A percentile compares a stretch with the other conserved stretches of the same genome.
Evolutionary conservation across 2,329 filamentous ascomycete species (phyloP).

Genomic region (Arthrobotrys sphaeroides): DNA sequence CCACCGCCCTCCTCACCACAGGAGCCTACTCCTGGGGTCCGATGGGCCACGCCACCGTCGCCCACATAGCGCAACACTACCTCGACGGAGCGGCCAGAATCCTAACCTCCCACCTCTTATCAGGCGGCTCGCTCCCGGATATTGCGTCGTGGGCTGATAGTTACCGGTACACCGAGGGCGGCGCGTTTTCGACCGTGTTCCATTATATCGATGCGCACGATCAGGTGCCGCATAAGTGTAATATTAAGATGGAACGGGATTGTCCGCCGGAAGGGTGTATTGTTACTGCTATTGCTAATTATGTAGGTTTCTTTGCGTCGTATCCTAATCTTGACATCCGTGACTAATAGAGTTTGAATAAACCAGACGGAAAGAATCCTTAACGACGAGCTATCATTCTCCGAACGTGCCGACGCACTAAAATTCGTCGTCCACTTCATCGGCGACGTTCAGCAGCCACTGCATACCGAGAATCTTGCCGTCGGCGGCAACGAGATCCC

Average conservation of each 20-base stretch:
- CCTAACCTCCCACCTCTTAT: conserved; percentile 67
- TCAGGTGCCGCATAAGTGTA: conserved; percentile 67
- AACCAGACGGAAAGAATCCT: conserved; percentile 38
- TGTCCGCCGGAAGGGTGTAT: conserved; percentile 71
- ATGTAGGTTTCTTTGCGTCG: too few relatives aligned
- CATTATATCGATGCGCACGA: conserved; percentile 77
- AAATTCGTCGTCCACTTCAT: conserved; percentile 65
- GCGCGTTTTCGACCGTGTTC: conserved; percentile 70
- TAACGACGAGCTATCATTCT: conserved; percentile 17
- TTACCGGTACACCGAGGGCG: conserved; percentile 71
- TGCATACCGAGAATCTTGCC: conserved; percentile 72
- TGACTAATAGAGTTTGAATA: conserved; percentile 57
- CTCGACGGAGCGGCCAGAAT: conserved; percentile 54
- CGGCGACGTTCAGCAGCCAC: conserved; percentile 74
- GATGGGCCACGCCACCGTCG: conserved; percentile 54
- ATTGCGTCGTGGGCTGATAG: conserved; percentile 72
- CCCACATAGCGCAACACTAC: conserved; percentile 55
- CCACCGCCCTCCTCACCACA: conserved; percentile 34
- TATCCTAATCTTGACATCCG: conserved; percentile 51
- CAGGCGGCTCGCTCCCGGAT: conserved; percentile 67
- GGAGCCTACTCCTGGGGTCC: conserved; percentile 51
- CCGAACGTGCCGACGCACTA: conserved; percentile 51
- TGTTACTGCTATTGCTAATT: conserved; percentile 69
- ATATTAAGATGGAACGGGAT: conserved; percentile 70
- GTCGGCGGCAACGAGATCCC: conserved; percentile 74